Conservation (phyloP, 164 flowering plant species). For the Chimonanthus praecox region DNA sequence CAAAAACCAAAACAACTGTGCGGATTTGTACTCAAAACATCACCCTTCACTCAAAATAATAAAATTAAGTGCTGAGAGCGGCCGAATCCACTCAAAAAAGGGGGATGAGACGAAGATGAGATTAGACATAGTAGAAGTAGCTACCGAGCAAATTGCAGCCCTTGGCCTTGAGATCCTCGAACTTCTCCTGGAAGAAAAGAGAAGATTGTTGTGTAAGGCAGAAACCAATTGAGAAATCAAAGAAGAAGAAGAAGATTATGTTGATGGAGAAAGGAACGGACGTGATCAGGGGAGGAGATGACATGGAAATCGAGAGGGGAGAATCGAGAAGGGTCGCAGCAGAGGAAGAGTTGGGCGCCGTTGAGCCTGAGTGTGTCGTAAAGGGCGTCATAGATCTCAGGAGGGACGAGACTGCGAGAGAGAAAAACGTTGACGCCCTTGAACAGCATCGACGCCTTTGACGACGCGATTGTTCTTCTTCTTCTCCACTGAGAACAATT, state of each 20-base stretch:
- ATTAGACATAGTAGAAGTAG: not conserved
- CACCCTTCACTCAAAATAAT: not conserved
- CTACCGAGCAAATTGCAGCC: slow-evolving; percentile 80
- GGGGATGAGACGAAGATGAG: not conserved
- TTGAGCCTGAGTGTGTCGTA: slow-evolving; percentile 78
- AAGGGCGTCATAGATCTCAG: slow-evolving; percentile 73
- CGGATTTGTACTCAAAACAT: not conserved
- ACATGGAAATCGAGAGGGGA: slow-evolving; percentile 73
- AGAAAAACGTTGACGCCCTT: slow-evolving; percentile 72
- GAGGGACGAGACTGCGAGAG: slow-evolving; percentile 79
- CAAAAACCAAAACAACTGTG: not conserved
- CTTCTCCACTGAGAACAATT: not conserved
- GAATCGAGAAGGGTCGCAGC: slow-evolving; percentile 73
- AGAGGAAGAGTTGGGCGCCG: slow-evolving; percentile 71
- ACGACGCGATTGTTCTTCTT: not conserved
- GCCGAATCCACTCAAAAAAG: too few relatives aligned
- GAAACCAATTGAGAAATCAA: not conserved
- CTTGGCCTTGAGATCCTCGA: slow-evolving; percentile 66
- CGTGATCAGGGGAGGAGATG: slow-evolving; percentile 75
- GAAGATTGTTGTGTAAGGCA: not conserved
- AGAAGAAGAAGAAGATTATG: not conserved
- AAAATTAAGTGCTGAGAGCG: too few relatives aligned
- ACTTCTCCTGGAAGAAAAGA: slow-evolving; percentile 61
- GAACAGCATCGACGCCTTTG: slow-evolving; percentile 45
- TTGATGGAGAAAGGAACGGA: slow-evolving; percentile 12